These are phyloP conservation scores for Lathyrus sativus DNA, from an alignment of 306 rosid species.

Conservation along the genomic window DNA sequence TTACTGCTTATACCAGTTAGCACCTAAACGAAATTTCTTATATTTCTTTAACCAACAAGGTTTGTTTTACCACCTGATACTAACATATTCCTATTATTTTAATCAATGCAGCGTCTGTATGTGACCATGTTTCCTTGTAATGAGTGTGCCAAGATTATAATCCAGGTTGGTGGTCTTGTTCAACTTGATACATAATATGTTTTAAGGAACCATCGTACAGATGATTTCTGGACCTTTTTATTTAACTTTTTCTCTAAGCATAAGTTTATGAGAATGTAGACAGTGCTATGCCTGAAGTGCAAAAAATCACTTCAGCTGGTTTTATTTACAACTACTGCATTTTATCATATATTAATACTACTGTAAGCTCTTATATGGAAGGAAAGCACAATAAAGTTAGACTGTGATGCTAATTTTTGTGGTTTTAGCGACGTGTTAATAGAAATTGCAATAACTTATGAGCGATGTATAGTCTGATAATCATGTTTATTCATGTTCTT, in stretches of 20 bases:
- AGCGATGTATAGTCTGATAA: constrained; percentile 11
- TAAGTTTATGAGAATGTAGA: no score
- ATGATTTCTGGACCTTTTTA: not conserved
- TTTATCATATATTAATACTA: constrained; percentile 23
- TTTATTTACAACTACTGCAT: not conserved
- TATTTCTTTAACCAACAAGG: no score
- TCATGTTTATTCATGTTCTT: constrained; percentile 22
- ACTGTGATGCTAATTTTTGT: not conserved
- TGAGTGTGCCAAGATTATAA: constrained; percentile 90
- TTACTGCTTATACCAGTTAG: constrained; percentile 3
- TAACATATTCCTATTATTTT: no score
- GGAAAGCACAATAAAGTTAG: not conserved
- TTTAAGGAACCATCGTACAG: not conserved
- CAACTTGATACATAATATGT: not conserved
- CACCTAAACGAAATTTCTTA: constrained; percentile 5
- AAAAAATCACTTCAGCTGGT: constrained; percentile 21
- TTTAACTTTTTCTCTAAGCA: not conserved
- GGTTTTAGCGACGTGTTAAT: not conserved
- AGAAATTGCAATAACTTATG: constrained; percentile 16
- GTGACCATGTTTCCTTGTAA: constrained; percentile 94
- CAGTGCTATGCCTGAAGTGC: not conserved
- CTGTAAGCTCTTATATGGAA: not conserved
- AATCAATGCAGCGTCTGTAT: constrained; percentile 63
- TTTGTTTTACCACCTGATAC: no score
- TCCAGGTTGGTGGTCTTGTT: constrained; percentile 66